phyloP scores from a whole-genome alignment of 768 basidiomycete genomes.

The Amanita phalloides region DNA sequence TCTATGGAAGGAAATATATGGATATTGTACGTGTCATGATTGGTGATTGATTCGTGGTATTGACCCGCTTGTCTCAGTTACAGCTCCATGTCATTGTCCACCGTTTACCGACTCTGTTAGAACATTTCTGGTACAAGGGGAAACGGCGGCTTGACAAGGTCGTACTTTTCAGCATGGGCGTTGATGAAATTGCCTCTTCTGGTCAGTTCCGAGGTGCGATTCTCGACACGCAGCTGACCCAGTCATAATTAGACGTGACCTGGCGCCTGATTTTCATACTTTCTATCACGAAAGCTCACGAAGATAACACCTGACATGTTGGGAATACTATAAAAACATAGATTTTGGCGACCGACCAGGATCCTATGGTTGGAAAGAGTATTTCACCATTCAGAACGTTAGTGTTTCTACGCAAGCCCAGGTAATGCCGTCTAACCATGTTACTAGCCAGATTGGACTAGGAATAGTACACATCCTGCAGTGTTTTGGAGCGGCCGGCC shows the following conservation, averaged over 20 bases:
- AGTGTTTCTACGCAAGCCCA: constrained; percentile 22
- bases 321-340: constrained; percentile 51
- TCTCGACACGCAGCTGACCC: not conserved
- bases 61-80: constrained; percentile 22
- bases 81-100: constrained; percentile 31
- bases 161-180: constrained; percentile 67
- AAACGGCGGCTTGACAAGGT: constrained; percentile 55
- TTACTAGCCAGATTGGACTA: constrained; percentile 25
- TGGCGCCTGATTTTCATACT: not conserved
- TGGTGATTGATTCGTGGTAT: not conserved
- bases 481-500: constrained; percentile 51
- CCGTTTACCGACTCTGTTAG: not conserved
- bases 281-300: constrained; percentile 29
- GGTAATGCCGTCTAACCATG: not conserved
- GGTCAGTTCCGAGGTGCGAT: constrained; percentile 11
- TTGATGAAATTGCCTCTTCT: constrained; percentile 56
- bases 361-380: constrained; percentile 47
- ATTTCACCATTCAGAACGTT: constrained; percentile 60
- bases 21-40: constrained; percentile 39
- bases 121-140: constrained; percentile 26
- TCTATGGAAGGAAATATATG: constrained; percentile 58
- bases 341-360: constrained; percentile 61
- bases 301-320: constrained; percentile 38
- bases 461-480: constrained; percentile 38
- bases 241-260: constrained; percentile 22